Base-by-base conservation (phyloP, 2,329 filamentous ascomycete species). In the Alternaria panax region DNA sequence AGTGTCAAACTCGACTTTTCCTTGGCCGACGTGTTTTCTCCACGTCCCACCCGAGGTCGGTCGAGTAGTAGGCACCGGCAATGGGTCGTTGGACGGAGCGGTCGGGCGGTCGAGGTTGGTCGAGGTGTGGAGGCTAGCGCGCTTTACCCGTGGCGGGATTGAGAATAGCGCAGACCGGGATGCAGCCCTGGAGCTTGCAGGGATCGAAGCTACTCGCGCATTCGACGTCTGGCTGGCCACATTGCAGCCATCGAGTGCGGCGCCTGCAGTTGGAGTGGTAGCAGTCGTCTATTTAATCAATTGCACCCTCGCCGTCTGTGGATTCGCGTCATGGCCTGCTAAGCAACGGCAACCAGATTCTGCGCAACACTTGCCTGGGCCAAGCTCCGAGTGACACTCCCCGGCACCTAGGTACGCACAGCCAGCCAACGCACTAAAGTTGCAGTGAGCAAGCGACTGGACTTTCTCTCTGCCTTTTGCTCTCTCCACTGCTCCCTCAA, bases 341-440 rank as follows among this genome's bases (percentile, higher is more conserved):
- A 20, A 59, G 43, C 41, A 51, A 47, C 30, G 36, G 46, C 42
- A 38, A 30, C 41, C 28, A 24, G 14, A 27, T n/a, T n/a, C 52
- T 54, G 54, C 48, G 43, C 34, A 47, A 50, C 34, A 30, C 40
- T 42, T 61, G 27, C 40, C 51, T 61, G 54, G 57, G 30, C 53
- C 24, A 50, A 59, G 53, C 54, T 54, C 51, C 42, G 42, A 48
- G 47, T 58, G 50, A 61, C 57, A 60, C 38, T 56, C 53, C 55
- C 48, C 57, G 48, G 52, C 55, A 59, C 53, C 30, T 14, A 34
- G 30, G 30, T 34, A 34, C 30, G 30, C 30, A 34, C 30, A 34
- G 30, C 30, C 42, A 57, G 30, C 48, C 53, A 56, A 58, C 46
- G 45, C 62, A 54, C 59, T 45, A 51, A 55, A 56, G 34, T 24